Evolutionary conservation across 169 alveolate species (phyloP).

Genomic region (Perkinsus chesapeaki): DNA sequence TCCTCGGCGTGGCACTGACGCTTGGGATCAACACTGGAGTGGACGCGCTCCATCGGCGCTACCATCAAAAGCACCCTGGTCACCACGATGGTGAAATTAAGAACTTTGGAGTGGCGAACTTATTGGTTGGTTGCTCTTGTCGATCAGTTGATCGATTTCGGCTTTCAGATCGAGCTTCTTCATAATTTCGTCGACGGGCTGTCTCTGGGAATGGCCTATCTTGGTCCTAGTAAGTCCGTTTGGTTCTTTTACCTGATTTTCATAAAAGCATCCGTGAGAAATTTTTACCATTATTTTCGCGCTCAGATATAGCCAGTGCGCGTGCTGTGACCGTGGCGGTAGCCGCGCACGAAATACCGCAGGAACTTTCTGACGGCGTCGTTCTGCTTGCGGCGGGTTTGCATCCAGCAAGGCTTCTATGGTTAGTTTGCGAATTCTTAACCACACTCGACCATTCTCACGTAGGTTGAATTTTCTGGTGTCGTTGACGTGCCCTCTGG

Average conservation of each 20-base stretch:
- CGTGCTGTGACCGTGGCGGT: background rate
- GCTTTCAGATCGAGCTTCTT: background rate
- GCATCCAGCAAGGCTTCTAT: background rate
- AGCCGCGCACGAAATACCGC: background rate
- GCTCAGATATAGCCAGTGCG: background rate
- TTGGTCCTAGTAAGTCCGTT: background rate
- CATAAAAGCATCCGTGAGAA: too few relatives aligned
- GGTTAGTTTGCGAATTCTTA: too few relatives aligned
- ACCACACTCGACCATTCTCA: too few relatives aligned
- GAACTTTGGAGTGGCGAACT: background rate
- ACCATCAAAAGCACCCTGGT: background rate
- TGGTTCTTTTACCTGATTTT: too few relatives aligned
- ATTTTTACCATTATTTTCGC: too few relatives aligned
- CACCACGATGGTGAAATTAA: background rate
- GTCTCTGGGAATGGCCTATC: background rate
- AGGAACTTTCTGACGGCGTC: background rate
- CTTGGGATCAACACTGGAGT: background rate
- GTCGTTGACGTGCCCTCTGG: background rate
- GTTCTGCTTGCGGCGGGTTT: background rate
- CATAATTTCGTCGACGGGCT: background rate
- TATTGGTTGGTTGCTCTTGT: background rate
- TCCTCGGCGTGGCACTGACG: background rate
- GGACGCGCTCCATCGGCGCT: background rate
- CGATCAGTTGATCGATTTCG: too few relatives aligned
- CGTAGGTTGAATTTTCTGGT: background rate